Evolutionary conservation across 768 basidiomycete species (phyloP).

Genomic region (Lentinula guzmanii): DNA sequence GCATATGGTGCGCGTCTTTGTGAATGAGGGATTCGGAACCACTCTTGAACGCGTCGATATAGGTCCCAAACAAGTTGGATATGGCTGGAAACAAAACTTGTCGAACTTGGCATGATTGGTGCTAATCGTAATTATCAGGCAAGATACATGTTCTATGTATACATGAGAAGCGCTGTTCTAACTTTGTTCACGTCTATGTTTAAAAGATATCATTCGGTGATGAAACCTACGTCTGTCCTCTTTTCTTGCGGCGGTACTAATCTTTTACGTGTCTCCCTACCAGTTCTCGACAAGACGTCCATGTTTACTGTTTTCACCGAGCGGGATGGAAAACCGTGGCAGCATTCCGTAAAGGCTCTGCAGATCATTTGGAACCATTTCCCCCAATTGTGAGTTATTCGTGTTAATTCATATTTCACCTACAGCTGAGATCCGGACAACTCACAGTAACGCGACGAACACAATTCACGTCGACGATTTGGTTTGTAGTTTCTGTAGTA

Average conservation of each 20-base stretch:
- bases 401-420: background rate
- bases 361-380: slow-evolving; percentile 87
- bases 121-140: slow-evolving; percentile 67
- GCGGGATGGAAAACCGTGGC: slow-evolving; percentile 66
- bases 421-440: background rate
- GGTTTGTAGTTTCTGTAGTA: slow-evolving; percentile 25
- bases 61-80: slow-evolving; percentile 87
- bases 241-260: background rate
- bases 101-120: slow-evolving; percentile 83
- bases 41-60: background rate
- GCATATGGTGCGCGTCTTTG: slow-evolving; percentile 60
- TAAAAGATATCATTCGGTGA: slow-evolving; percentile 5
- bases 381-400: slow-evolving; percentile 60
- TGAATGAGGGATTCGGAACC: background rate
- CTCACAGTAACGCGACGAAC: slow-evolving; percentile 51
- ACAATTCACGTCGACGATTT: slow-evolving; percentile 90
- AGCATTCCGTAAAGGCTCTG: slow-evolving; percentile 76
- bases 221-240: background rate
- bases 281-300: slow-evolving; percentile 78
- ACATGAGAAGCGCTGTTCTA: background rate
- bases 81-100: slow-evolving; percentile 84
- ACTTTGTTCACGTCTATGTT: background rate
- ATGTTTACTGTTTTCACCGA: slow-evolving; percentile 88
- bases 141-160: background rate
- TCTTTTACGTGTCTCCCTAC: background rate